phyloP scores from a whole-genome alignment of 805 yeast species.

The Yamadazyma ubonensis region DNA sequence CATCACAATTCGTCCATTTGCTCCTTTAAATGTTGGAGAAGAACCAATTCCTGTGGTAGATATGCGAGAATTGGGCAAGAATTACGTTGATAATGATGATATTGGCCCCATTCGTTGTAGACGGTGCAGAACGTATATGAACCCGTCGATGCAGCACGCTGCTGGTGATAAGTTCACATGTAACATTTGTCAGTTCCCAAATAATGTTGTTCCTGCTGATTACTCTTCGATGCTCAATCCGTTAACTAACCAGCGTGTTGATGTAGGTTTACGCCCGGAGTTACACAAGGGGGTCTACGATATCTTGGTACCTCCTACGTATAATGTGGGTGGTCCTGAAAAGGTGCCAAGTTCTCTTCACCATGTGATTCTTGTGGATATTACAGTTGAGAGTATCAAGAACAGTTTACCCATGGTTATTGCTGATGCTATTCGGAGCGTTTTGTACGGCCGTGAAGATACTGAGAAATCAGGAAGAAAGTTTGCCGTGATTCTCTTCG shows the following conservation, averaged over 20 bases:
- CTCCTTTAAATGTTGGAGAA: conserved; percentile 49
- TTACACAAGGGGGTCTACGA: conserved; percentile 83
- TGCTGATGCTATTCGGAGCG: conserved; percentile 67
- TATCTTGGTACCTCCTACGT: conserved; percentile 70
- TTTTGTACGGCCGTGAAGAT: conserved; percentile 23
- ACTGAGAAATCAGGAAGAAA: conserved; percentile 21
- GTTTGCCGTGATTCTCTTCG: conserved; percentile 74
- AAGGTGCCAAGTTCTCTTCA: conserved; percentile 49
- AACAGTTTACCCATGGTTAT: conserved; percentile 61
- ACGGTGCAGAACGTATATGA: conserved; percentile 87
- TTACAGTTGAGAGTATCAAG: conserved; percentile 55
- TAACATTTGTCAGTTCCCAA: conserved; percentile 77
- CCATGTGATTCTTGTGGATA: conserved; percentile 74
- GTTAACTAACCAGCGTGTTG: conserved; percentile 52
- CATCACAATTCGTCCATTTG: conserved; percentile 80
- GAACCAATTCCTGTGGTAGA: conserved; percentile 71
- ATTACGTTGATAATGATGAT: conserved; percentile 24
- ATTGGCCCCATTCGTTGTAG: conserved; percentile 83
- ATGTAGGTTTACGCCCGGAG: conserved; percentile 68
- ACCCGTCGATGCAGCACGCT: conserved; percentile 73
- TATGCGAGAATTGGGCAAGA: conserved; percentile 40
- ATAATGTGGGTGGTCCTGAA: conserved; percentile 49
- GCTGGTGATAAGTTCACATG: conserved; percentile 68
- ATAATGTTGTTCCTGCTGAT: conserved; percentile 65
- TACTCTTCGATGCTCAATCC: conserved; percentile 62